Conservation (phyloP, 2,329 filamentous ascomycete genomes). For the Microcyclospora pomicola region DNA sequence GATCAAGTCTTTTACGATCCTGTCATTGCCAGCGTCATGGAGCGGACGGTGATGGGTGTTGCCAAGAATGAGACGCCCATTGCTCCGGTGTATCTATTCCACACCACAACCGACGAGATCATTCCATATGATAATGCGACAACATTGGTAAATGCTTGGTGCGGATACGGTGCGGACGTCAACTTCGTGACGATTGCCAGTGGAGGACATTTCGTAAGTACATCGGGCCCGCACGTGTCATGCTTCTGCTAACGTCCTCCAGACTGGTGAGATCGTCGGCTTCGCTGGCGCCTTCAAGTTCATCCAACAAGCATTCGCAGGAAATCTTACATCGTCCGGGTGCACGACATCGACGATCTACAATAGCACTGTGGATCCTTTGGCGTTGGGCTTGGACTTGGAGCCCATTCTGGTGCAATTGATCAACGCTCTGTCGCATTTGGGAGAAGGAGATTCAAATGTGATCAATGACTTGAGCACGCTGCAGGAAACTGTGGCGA, state of each 20-base stretch:
- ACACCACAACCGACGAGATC: slow-evolving; percentile 17
- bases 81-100: slow-evolving; percentile 17
- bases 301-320: slow-evolving; percentile 13
- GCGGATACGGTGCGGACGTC: slow-evolving; percentile 14
- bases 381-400: slow-evolving; percentile 13
- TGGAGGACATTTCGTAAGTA: slow-evolving; percentile 15
- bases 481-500: too few species aligned
- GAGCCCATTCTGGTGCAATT: slow-evolving; percentile 14
- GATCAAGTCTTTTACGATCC: slow-evolving; percentile 12
- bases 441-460: slow-evolving; percentile 12
- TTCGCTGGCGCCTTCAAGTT: slow-evolving; percentile 13
- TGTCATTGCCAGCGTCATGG: slow-evolving; percentile 8
- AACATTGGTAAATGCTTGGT: slow-evolving; percentile 15
- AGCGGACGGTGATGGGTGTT: slow-evolving; percentile 12
- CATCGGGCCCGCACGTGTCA: too few species aligned
- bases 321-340: slow-evolving; percentile 7
- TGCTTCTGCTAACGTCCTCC: too few species aligned
- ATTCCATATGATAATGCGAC: slow-evolving; percentile 18
- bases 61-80: slow-evolving; percentile 12
- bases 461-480: slow-evolving; percentile 1
- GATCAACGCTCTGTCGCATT: slow-evolving; percentile 9
- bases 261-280: slow-evolving; percentile 10
- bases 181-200: slow-evolving; percentile 14
- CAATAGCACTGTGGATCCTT: slow-evolving; percentile 8
- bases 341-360: slow-evolving; percentile 11